phyloP scores from a whole-genome alignment of 805 yeast genomes.

The Saccharomycopsis fibuligera region DNA sequence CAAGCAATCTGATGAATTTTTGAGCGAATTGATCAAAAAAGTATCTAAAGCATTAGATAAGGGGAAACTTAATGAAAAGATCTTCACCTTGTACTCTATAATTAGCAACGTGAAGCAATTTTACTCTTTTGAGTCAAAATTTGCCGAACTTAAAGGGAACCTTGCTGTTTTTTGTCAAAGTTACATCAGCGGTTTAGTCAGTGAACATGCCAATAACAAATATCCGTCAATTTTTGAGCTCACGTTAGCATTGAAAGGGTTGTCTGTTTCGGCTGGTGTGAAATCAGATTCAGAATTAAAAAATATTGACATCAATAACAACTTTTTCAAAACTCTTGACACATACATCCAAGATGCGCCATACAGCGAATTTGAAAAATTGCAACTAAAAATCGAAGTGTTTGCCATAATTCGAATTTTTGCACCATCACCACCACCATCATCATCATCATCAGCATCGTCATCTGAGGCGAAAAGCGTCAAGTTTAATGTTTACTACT shows the following conservation, averaged over 20 bases:
- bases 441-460: no score
- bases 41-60: neutral
- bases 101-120: neutral
- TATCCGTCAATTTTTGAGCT: no score
- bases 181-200: neutral
- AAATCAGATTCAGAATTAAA: no score
- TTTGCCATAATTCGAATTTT: neutral
- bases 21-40: neutral
- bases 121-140: neutral
- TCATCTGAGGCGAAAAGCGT: neutral
- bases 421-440: no score
- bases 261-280: no score
- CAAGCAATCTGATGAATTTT: neutral
- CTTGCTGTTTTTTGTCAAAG: neutral
- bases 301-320: neutral
- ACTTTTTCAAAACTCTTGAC: no score
- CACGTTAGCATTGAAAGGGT: no score
- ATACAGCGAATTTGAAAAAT: no score
- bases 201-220: neutral
- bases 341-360: no score
- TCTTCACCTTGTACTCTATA: neutral
- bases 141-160: neutral
- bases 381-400: neutral
- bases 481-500: slow-evolving; percentile 1
- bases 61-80: neutral